These are phyloP conservation scores for Suillus tomentosus DNA, from an alignment of 768 basidiomycete genomes.

Conservation along the genomic window DNA sequence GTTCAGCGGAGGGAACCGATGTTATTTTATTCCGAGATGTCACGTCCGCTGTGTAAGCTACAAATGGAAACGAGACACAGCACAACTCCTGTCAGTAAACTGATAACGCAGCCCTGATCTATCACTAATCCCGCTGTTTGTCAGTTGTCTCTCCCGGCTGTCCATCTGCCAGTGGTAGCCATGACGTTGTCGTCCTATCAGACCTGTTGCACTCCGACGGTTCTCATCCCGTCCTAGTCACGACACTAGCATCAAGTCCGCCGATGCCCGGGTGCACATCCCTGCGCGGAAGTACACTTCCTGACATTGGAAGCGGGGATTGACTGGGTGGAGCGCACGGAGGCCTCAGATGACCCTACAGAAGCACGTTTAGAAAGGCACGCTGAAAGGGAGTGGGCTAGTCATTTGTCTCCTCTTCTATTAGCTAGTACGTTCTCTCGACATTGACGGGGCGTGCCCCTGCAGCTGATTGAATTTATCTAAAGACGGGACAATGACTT, in stretches of 20 bases:
- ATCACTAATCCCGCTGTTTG: slow-evolving; percentile 4
- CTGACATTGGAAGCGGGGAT: slow-evolving; percentile 44
- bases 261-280: slow-evolving; percentile 51
- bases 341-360: slow-evolving; percentile 20
- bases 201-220: slow-evolving; percentile 71
- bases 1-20: slow-evolving; percentile 47
- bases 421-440: slow-evolving; percentile 4
- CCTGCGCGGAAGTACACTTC: slow-evolving; percentile 67
- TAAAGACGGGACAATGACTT: slow-evolving; percentile 1
- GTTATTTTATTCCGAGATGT: slow-evolving; percentile 39
- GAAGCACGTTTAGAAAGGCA: slow-evolving; percentile 50
- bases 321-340: slow-evolving; percentile 45
- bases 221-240: slow-evolving; percentile 58
- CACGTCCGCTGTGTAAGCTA: slow-evolving; percentile 50
- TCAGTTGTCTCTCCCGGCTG: slow-evolving; percentile 20
- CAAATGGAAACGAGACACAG: slow-evolving; percentile 63
- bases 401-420: slow-evolving; percentile 30
- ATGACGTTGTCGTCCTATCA: slow-evolving; percentile 65
- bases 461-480: neutral
- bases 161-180: slow-evolving; percentile 48
- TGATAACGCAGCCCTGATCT: slow-evolving; percentile 17
- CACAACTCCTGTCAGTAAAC: slow-evolving; percentile 48
- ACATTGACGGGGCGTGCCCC: neutral
- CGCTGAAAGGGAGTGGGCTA: slow-evolving; percentile 46
- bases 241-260: slow-evolving; percentile 41